These are phyloP conservation scores for Acanthamoeba lenticulata DNA, from an alignment of 208 protist species.

Conservation along the genomic window DNA sequence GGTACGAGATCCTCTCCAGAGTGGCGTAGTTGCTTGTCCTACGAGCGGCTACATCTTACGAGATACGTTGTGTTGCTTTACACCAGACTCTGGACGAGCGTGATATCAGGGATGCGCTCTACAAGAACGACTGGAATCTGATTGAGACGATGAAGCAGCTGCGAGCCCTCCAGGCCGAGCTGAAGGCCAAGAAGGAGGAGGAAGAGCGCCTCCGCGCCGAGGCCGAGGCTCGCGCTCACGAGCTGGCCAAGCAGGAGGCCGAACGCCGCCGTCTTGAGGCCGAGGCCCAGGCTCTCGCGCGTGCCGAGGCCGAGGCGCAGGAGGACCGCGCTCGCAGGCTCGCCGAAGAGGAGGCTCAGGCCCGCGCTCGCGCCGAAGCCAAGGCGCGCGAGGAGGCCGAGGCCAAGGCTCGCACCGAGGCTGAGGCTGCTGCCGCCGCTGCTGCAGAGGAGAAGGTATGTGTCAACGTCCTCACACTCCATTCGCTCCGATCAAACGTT, in stretches of 20 bases:
- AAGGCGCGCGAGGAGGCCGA: neutral
- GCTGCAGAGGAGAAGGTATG: neutral
- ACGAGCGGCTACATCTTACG: neutral
- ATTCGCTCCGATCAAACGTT: neutral
- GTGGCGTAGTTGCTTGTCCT: neutral
- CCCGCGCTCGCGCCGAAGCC: neutral
- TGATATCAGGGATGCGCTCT: neutral
- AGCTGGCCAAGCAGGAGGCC: neutral
- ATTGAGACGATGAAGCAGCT: conserved; percentile 53
- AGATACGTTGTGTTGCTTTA: neutral
- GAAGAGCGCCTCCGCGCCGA: neutral
- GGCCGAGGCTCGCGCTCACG: neutral
- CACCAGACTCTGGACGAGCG: neutral
- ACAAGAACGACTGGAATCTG: conserved; percentile 47
- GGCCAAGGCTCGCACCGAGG: neutral
- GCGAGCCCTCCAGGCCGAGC: neutral
- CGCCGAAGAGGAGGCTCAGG: neutral
- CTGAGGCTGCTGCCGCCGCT: too few species aligned
- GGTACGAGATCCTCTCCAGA: neutral
- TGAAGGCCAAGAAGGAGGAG: neutral
- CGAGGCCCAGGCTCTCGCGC: neutral
- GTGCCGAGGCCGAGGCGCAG: neutral
- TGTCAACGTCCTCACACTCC: neutral
- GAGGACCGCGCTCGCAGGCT: neutral
- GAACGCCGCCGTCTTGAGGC: neutral